phyloP scores from a whole-genome alignment of 202 grass and related monocot genomes.

The Digitaria exilis region DNA sequence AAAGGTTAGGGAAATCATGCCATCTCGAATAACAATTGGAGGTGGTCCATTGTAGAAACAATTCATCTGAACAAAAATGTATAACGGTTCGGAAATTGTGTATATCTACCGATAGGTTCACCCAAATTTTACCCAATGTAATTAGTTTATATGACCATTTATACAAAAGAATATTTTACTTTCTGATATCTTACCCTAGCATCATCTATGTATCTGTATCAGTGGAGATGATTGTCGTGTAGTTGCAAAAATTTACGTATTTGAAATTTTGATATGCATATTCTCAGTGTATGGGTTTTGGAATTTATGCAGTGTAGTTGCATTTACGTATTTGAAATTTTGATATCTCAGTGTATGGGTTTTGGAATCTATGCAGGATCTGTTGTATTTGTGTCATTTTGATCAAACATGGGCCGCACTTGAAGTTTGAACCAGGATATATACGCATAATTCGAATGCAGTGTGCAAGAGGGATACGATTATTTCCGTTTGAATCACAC shows the following conservation, averaged over 20 bases:
- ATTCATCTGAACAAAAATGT: conserved; percentile 39
- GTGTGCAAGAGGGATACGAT: background rate
- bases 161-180: conserved; percentile 8
- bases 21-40: conserved; percentile 47
- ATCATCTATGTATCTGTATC: background rate
- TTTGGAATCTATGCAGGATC: background rate
- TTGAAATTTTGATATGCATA: background rate
- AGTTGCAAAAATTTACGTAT: background rate
- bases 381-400: background rate
- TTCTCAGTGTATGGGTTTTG: background rate
- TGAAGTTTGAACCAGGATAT: background rate
- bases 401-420: background rate
- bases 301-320: background rate
- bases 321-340: background rate
- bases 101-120: conserved; percentile 47
- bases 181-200: background rate
- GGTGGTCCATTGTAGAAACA: conserved; percentile 56
- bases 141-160: conserved; percentile 36
- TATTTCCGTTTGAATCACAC: background rate
- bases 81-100: conserved; percentile 45
- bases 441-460: background rate
- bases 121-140: conserved; percentile 42
- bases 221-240: background rate
- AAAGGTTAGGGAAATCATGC: conserved; percentile 54
- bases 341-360: no score